Evolutionary conservation across 352 stramenopile species (phyloP), one percentile per base, ranked within the genome.

Genomic region (Peronospora destructor): DNA sequence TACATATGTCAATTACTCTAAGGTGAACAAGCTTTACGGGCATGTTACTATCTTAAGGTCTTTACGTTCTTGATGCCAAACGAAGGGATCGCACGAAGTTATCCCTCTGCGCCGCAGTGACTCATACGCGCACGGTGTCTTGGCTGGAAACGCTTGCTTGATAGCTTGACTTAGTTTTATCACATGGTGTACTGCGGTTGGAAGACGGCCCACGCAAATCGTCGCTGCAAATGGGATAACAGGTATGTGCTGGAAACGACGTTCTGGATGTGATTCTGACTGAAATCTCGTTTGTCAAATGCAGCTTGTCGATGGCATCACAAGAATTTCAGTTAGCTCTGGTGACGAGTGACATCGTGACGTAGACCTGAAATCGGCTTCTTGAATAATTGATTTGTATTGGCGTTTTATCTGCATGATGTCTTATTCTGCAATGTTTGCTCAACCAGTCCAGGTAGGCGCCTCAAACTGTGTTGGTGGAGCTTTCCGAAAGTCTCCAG

Each of bases 241-340:
- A 0, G 69, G 71, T 91, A 8, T 85, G 86, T 9, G 84, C 81
- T 26, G 85, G 85, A 1, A 84, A 96, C 47, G 86, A 86, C 33
- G 72, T 90, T 30, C 56, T 96, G 86, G 84, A 0, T 65, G 72
- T 6, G 74, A 90, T 37, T 72, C 76, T 2, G 81, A 91, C 33
- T 95, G 84, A 84, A 89, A 81, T 32, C 56, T 95, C 21, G 69
- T 91, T 16, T 66, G 68, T 12, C 81, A 94, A 45, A 81, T 94
- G 43, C 80, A 88, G 45, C 74, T 89, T 36, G 71, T 94, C 3
- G 79, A 84, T 9, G 83, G 76, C 0, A 74, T 96, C 41, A 83
- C 74, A 32, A 85, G 85, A 33, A 56, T 95, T 10, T 90, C 81
- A 0, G 68, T 85, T 12, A 75, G 75, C 0, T 53, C 59, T 9